These are phyloP conservation scores for Sugiyamaella neomexicana DNA, from an alignment of 1,139 yeast genomes.

Conservation along the genomic window DNA sequence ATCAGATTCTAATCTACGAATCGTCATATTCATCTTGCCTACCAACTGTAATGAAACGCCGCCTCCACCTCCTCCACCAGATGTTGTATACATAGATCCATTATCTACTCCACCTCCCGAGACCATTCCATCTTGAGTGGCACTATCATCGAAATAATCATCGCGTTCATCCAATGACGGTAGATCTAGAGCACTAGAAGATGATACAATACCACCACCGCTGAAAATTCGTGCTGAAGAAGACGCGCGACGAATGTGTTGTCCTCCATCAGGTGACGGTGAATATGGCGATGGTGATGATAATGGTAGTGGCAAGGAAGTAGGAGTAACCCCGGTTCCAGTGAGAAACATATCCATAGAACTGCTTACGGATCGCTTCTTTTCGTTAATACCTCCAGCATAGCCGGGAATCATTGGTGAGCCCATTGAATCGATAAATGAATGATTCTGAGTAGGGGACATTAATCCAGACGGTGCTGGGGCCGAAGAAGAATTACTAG, in stretches of 20 bases:
- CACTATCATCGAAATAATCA: slow-evolving; percentile 28
- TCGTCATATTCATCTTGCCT: slow-evolving; percentile 69
- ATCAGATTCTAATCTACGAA: slow-evolving; percentile 80
- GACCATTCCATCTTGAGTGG: slow-evolving; percentile 23
- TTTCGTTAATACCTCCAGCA: slow-evolving; percentile 15
- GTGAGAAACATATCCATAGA: slow-evolving; percentile 15
- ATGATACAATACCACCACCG: slow-evolving; percentile 2
- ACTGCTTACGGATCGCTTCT: slow-evolving; percentile 18
- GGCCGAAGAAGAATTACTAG: background rate
- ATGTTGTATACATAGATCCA: slow-evolving; percentile 31
- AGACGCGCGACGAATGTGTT: slow-evolving; percentile 12
- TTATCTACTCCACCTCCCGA: slow-evolving; percentile 29
- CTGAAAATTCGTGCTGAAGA: slow-evolving; percentile 8
- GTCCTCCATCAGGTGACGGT: slow-evolving; percentile 11
- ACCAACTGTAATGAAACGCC: slow-evolving; percentile 59
- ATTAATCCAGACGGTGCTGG: background rate
- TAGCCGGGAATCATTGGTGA: slow-evolving; percentile 15
- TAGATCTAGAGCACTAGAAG: slow-evolving; percentile 6
- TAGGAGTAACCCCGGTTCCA: too few relatives aligned
- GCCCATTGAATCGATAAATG: slow-evolving; percentile 11
- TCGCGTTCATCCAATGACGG: slow-evolving; percentile 19
- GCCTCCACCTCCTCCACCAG: slow-evolving; percentile 21
- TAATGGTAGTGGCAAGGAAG: too few relatives aligned
- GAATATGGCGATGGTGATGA: slow-evolving; percentile 13
- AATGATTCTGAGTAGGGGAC: background rate